Evolutionary conservation across 2,329 filamentous ascomycete genomes (phyloP).

Genomic region (Alternaria tenuissima): DNA sequence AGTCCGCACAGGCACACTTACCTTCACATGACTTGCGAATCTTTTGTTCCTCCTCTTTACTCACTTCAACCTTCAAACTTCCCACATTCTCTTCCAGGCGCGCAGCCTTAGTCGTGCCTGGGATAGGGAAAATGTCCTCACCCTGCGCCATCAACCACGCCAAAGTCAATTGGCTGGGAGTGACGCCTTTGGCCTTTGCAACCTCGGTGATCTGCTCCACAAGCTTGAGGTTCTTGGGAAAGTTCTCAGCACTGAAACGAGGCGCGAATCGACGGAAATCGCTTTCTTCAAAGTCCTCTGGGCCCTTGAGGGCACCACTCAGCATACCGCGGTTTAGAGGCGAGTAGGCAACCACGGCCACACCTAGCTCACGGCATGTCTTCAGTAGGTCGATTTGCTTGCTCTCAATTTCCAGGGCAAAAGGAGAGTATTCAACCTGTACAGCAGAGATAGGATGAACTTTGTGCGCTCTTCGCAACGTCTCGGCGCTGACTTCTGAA

Average conservation of each 20-base stretch:
- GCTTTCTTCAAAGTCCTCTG: slow-evolving; percentile 57
- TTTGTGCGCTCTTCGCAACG: slow-evolving; percentile 58
- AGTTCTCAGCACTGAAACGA: slow-evolving; percentile 54
- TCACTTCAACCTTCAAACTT: slow-evolving; percentile 37
- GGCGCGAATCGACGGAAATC: slow-evolving; percentile 44
- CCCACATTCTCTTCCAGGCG: slow-evolving; percentile 45
- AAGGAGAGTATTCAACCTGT: slow-evolving; percentile 62
- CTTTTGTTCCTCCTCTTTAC: slow-evolving; percentile 38
- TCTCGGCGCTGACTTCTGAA: slow-evolving; percentile 54
- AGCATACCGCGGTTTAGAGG: slow-evolving; percentile 50
- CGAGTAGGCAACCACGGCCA: slow-evolving; percentile 51
- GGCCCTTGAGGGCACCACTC: slow-evolving; percentile 39
- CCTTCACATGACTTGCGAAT: slow-evolving; percentile 35
- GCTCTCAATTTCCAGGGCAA: slow-evolving; percentile 58
- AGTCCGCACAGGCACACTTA: too few species aligned
- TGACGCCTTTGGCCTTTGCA: slow-evolving; percentile 60
- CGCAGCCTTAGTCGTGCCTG: slow-evolving; percentile 52
- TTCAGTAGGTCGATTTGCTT: slow-evolving; percentile 46
- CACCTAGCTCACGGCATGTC: slow-evolving; percentile 56
- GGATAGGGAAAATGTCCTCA: slow-evolving; percentile 65
- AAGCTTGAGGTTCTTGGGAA: slow-evolving; percentile 48
- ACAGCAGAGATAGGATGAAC: slow-evolving; percentile 59
- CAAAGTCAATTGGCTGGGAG: slow-evolving; percentile 65
- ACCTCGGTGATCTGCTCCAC: slow-evolving; percentile 42
- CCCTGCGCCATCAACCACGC: slow-evolving; percentile 53